A percentile compares a stretch with the other conserved stretches of the same genome.
These are phyloP conservation scores for Globisporangium spinosum DNA, from an alignment of 352 stramenopile genomes.

Conservation along the genomic window DNA sequence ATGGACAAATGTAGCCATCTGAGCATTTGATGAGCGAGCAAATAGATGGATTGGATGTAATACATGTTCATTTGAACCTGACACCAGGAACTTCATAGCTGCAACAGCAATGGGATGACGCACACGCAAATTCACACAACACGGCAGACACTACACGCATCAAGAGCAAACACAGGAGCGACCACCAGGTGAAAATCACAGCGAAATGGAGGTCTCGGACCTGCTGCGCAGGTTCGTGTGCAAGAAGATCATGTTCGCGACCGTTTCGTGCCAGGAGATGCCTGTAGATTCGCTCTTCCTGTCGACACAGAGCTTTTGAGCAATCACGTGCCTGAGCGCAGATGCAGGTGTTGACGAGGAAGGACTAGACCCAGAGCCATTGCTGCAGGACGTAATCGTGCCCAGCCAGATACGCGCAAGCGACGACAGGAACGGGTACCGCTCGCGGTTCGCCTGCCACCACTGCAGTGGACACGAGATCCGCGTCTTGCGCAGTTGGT, in stretches of 20 bases:
- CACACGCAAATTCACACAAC: neutral
- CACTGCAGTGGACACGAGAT: conserved; percentile 43
- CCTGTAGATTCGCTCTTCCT: neutral
- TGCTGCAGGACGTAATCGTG: conserved; percentile 17
- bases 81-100: neutral
- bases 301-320: conserved; percentile 14
- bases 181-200: neutral
- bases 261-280: conserved; percentile 3
- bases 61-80: neutral
- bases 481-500: conserved; percentile 39
- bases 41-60: neutral
- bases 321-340: conserved; percentile 5
- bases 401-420: conserved; percentile 40
- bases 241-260: conserved; percentile 23
- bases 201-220: conserved; percentile 14
- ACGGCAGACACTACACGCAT: neutral
- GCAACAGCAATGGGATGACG: neutral
- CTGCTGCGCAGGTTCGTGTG: conserved; percentile 15
- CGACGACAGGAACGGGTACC: conserved; percentile 36
- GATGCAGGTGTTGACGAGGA: neutral
- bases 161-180: neutral
- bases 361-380: neutral
- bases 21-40: neutral
- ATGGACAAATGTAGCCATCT: conserved; percentile 7
- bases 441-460: conserved; percentile 39